Evolutionary conservation across 2,329 filamentous ascomycete species (phyloP).

Genomic region (Tolypocladium endophyticum): DNA sequence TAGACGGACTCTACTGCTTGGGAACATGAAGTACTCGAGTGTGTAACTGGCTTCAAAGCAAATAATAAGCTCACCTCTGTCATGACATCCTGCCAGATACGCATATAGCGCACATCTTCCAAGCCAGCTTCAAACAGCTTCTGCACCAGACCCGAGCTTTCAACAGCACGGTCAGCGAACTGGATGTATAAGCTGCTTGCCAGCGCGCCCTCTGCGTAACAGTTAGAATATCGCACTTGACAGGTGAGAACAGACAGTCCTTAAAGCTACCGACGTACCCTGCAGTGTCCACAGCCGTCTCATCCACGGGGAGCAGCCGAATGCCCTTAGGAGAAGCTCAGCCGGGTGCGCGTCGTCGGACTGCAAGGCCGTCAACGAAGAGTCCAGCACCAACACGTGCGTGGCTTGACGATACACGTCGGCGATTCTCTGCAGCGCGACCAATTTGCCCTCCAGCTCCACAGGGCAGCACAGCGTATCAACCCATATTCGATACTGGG

Average conservation of each 20-base stretch:
- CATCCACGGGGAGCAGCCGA: constrained; percentile 24
- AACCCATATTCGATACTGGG: constrained; percentile 17
- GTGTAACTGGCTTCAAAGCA: background rate
- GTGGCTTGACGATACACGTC: constrained; percentile 20
- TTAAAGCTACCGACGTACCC: constrained; percentile 2
- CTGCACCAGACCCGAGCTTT: constrained; percentile 4
- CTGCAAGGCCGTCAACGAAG: constrained; percentile 13
- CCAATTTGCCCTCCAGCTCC: constrained; percentile 10
- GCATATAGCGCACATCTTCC: constrained; percentile 6
- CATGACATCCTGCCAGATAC: constrained; percentile 11
- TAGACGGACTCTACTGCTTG: too few species aligned
- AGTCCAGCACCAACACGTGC: constrained; percentile 22
- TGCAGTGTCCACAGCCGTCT: constrained; percentile 29
- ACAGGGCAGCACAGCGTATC: constrained; percentile 23
- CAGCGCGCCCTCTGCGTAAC: constrained; percentile 18
- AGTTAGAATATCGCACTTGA: background rate
- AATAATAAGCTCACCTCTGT: constrained; percentile 4
- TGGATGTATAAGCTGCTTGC: constrained; percentile 19
- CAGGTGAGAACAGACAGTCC: background rate
- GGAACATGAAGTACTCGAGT: too few species aligned
- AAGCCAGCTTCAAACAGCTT: constrained; percentile 5
- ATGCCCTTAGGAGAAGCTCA: constrained; percentile 18
- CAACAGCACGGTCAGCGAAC: constrained; percentile 18
- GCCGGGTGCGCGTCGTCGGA: constrained; percentile 5
- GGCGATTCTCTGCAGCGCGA: constrained; percentile 21